Conservation (phyloP, 2,329 filamentous ascomycete genomes). For the Aspergillus pseudoviridinutans region DNA sequence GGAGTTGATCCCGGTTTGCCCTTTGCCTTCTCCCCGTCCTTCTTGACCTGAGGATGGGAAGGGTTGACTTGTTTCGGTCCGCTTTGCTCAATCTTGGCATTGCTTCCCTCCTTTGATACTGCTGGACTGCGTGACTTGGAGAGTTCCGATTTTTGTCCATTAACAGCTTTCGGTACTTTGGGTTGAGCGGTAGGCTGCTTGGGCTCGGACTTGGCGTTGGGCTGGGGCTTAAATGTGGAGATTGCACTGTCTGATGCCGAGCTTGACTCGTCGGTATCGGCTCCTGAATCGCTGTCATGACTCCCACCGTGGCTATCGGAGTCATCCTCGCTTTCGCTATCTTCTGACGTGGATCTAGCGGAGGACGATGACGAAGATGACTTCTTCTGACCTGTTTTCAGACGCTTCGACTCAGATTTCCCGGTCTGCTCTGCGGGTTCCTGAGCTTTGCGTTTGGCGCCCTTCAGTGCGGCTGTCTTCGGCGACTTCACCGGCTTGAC, state of each 20-base stretch:
- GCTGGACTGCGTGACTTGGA: background rate
- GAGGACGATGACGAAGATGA: background rate
- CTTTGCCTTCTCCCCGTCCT: background rate
- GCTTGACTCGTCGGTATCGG: background rate
- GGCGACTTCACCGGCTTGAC: background rate
- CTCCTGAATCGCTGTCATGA: background rate
- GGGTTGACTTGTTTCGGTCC: background rate
- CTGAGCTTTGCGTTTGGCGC: background rate
- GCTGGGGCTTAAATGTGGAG: background rate
- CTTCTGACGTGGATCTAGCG: background rate
- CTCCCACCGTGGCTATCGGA: constrained; percentile 2
- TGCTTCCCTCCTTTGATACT: background rate
- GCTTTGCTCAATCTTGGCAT: background rate
- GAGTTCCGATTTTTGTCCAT: background rate
- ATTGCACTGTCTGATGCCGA: background rate
- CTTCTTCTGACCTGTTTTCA: background rate
- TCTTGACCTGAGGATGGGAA: background rate
- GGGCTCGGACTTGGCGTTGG: background rate
- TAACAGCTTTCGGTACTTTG: background rate
- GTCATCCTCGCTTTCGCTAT: constrained; percentile 8
- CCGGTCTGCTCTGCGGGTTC: background rate
- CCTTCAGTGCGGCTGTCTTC: background rate
- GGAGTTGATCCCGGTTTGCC: background rate
- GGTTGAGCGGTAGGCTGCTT: background rate
- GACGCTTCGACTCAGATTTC: background rate